phyloP scores from a whole-genome alignment of 2,329 filamentous ascomycete species.

The Penicillium sp. region DNA sequence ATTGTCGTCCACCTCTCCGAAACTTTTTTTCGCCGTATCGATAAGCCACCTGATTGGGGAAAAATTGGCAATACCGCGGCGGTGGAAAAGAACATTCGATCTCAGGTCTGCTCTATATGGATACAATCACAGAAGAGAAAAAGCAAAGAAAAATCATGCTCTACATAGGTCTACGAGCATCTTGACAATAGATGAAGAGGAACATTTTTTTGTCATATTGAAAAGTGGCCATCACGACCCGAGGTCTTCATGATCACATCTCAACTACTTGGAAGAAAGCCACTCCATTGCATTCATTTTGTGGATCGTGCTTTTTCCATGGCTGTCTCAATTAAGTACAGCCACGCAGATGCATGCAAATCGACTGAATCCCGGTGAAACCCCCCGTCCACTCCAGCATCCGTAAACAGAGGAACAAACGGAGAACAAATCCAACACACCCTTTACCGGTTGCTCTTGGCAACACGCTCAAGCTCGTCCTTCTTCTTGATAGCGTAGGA shows the following conservation, averaged over 20 bases:
- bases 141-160: not conserved
- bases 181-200: conserved; percentile 8
- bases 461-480: conserved; percentile 99
- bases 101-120: not conserved
- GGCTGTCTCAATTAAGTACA: conserved; percentile 42
- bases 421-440: conserved; percentile 39
- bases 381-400: conserved; percentile 43
- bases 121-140: not conserved
- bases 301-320: conserved; percentile 38
- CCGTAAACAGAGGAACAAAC: conserved; percentile 41
- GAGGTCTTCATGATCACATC: conserved; percentile 43
- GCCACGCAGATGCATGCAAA: conserved; percentile 43
- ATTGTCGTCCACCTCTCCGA: conserved; percentile 61
- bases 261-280: conserved; percentile 43
- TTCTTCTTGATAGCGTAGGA: conserved; percentile 99
- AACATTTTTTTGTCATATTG: conserved; percentile 27
- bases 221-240: conserved; percentile 26
- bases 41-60: conserved; percentile 32
- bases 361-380: conserved; percentile 42
- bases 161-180: not conserved
- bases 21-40: conserved; percentile 36
- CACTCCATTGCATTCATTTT: conserved; percentile 38
- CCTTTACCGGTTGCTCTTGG: conserved; percentile 99
- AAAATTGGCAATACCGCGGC: no score
- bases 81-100: no score